Evolutionary conservation across 177 flowering plant genomes (phyloP), one percentile per base, ranked within the genome.

Genomic region (Vitis hybrid): DNA sequence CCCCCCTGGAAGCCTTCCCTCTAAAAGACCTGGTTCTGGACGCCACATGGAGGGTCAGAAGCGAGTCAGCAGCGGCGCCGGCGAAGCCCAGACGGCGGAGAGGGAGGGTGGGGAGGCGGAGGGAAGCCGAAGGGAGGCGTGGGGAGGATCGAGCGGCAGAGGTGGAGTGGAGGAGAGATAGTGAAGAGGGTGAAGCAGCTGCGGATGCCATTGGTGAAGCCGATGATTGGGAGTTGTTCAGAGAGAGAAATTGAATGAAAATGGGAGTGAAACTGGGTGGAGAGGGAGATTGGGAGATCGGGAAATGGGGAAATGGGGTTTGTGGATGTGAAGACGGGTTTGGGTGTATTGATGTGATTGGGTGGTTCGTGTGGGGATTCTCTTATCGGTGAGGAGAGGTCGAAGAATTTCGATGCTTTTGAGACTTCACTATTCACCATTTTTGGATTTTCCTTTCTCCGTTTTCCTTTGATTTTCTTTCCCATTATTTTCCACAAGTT

Each of bases 371-470:
- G 69, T 66, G 73, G 74, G 56, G 51, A 56, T 30, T 62, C 65
- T 77, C 88, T 88, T 88, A 88, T 88, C 91, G 83, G 62, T 67
- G 85, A 77, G 83, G 71, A 58, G 87, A 82, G 91, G 91, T 77
- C 63, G 71, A 71, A 77, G 79, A 80, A 79, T 73, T 30, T 79
- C 81, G 72, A 80, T 76, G 74, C 61, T 71, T 75, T 67, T 65
- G 57, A 65, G 64, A 65, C 13, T 62, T 26, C 45, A 40, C 8
- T 7, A 5, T 40, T 40, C 45, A 40, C 45, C 45, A 40, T 40
- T 40, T 40, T 40, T 40, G 6, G 6, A 40, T 40, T 40, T 40
- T 40, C 45, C 45, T 40, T 40, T 40, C 8, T 40, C 45, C 8
- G 5, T 40, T 40, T 40, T 40, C 45, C 8, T 40, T 40, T 5